Conservation (phyloP, 2,329 filamentous ascomycete genomes). For the Fusarium xylarioides region DNA sequence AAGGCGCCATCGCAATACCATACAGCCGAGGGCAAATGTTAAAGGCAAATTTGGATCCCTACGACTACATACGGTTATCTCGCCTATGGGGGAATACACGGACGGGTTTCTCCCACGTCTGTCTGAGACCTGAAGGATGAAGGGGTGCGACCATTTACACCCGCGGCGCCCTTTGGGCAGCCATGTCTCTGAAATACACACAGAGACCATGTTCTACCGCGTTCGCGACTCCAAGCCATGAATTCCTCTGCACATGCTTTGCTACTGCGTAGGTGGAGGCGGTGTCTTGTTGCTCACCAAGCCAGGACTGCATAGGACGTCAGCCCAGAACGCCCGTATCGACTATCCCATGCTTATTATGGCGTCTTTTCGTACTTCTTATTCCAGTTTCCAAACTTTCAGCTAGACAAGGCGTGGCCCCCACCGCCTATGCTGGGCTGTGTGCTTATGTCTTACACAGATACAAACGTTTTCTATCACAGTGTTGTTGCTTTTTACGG, state of each 20-base stretch:
- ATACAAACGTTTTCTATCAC: not conserved
- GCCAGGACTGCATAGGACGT: slow-evolving; percentile 11
- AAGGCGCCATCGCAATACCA: slow-evolving; percentile 5
- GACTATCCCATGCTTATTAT: slow-evolving; percentile 4
- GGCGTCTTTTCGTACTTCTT: not conserved
- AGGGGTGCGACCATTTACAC: not conserved
- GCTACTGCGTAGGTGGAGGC: slow-evolving; percentile 6
- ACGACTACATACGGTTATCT: slow-evolving; percentile 9
- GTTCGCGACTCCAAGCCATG: slow-evolving; percentile 24
- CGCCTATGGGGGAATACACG: slow-evolving; percentile 25
- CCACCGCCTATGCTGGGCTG: not conserved
- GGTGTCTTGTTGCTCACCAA: slow-evolving; percentile 18
- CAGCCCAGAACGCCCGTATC: slow-evolving; percentile 11
- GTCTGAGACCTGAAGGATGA: slow-evolving; percentile 13
- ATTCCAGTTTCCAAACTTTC: slow-evolving; percentile 6
- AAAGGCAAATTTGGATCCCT: not conserved
- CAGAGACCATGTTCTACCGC: slow-evolving; percentile 20
- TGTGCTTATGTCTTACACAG: not conserved
- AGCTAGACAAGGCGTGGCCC: not conserved
- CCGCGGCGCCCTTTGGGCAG: not conserved
- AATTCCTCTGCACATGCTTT: slow-evolving; percentile 20
- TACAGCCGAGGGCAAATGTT: not conserved
- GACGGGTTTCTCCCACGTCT: slow-evolving; percentile 1
- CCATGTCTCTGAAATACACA: slow-evolving; percentile 26
- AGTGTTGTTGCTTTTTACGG: slow-evolving; percentile 17